phyloP scores from a whole-genome alignment of 2,329 filamentous ascomycete species.

The Fusarium illudens region DNA sequence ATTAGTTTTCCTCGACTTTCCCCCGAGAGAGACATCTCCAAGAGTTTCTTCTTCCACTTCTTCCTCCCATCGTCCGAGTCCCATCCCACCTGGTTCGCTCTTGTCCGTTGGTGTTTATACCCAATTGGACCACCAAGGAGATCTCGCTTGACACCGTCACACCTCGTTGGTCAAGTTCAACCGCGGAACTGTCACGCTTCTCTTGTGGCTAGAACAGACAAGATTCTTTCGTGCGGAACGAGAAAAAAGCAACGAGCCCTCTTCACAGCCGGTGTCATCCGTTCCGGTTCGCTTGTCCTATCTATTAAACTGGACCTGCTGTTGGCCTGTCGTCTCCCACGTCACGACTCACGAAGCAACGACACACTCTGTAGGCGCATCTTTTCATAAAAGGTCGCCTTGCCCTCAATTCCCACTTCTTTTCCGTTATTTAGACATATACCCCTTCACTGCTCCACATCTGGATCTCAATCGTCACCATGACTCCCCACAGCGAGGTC shows the following conservation, averaged over 20 bases:
- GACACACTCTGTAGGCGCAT: slow-evolving; percentile 8
- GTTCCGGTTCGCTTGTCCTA: neutral
- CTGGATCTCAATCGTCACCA: slow-evolving; percentile 32
- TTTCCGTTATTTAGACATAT: slow-evolving; percentile 10
- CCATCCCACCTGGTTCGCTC: slow-evolving; percentile 7
- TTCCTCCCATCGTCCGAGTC: slow-evolving; percentile 1
- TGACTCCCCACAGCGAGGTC: slow-evolving; percentile 50
- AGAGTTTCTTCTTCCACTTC: slow-evolving; percentile 3
- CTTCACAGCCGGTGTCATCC: slow-evolving; percentile 23
- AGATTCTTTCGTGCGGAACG: slow-evolving; percentile 5
- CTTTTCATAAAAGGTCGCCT: slow-evolving; percentile 7
- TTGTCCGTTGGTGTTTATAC: slow-evolving; percentile 1
- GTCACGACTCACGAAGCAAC: slow-evolving; percentile 16
- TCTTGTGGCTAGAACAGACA: slow-evolving; percentile 20
- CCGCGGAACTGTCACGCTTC: neutral
- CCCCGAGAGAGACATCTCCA: slow-evolving; percentile 11
- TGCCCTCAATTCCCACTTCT: neutral
- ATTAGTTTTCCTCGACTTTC: slow-evolving; percentile 13
- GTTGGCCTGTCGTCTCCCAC: neutral
- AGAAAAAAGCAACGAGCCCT: slow-evolving; percentile 22
- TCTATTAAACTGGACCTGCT: slow-evolving; percentile 17
- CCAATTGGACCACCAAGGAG: slow-evolving; percentile 1
- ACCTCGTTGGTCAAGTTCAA: slow-evolving; percentile 1
- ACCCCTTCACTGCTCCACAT: slow-evolving; percentile 3
- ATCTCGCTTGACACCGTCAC: slow-evolving; percentile 1